Evolutionary conservation across 257 asterid genomes (phyloP), one percentile per base, ranked within the genome.

Genomic region (Rubia yunnanensis): DNA sequence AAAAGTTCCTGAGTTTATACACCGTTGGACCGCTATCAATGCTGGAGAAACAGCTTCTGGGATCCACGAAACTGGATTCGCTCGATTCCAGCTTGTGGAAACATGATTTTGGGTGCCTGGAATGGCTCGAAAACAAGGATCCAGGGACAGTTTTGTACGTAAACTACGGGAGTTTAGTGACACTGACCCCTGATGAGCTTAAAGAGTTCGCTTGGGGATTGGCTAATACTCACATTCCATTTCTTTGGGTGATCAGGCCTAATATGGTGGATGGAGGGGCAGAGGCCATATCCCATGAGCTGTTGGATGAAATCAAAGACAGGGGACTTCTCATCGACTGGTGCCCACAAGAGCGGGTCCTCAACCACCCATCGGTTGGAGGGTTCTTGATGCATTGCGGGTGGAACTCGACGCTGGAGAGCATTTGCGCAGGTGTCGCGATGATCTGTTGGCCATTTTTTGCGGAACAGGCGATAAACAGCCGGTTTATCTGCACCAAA

Each of bases 231-330:
- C 69, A 66, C 36, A 69, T 64, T 56, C 20, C 80, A 20, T 81
- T 81, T 74, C 65, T 77, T 74, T 81, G 85, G 85, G 79, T 73
- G 41, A 76, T 81, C 50, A 77, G 81, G 77, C 85, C 81, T 8
- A 50, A 78, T 64, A 71, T 81, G 57, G 83, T 81, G 24, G 10
- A 30, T 9, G 83, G 81, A 22, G 80, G 78, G 32, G 63, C 36
- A 2, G 76, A 75, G 11, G 64, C 67, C 22, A 57, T 74, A 13
- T 68, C 77, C 15, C 65, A 31, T 17, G 79, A 70, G 28, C 75
- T 74, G 44, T 48, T 73, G 63, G 41, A 65, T 5, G 85, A 75
- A 56, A 65, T 67, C 2, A 38, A 65, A n/a, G 78, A 41, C 35
- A 72, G 79, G 24, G 79, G 81, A 2, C 36, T 77, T 66, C 46